phyloP scores from a whole-genome alignment of 106 monocot species.

The Posidonia australis region DNA sequence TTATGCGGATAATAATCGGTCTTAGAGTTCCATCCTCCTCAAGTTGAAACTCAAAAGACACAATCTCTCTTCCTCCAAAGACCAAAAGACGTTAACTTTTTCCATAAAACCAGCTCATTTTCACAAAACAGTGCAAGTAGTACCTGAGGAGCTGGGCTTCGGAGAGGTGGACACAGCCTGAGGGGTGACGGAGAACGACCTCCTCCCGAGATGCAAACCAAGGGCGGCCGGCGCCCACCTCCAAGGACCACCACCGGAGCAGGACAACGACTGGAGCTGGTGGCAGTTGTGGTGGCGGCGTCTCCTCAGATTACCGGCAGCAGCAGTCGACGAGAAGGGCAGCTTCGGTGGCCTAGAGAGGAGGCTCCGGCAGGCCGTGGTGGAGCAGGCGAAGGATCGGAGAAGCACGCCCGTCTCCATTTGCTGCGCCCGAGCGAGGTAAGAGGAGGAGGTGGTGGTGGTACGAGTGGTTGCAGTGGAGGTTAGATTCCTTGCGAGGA shows the following conservation, averaged over 20 bases:
- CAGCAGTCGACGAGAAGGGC: slow-evolving; percentile 8
- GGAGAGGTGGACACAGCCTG: slow-evolving; percentile 68
- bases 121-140: not conserved
- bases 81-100: not conserved
- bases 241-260: slow-evolving; percentile 12
- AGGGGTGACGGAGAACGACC: slow-evolving; percentile 37
- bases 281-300: not conserved
- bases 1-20: not conserved
- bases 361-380: slow-evolving; percentile 38
- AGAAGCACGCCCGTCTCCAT: slow-evolving; percentile 70
- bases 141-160: slow-evolving; percentile 26
- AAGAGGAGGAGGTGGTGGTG: not conserved
- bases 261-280: slow-evolving; percentile 18
- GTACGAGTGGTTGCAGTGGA: not conserved
- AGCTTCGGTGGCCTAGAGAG: not conserved
- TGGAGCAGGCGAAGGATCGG: slow-evolving; percentile 56
- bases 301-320: slow-evolving; percentile 1
- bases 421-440: not conserved
- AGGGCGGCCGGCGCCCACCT: slow-evolving; percentile 10
- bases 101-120: not conserved
- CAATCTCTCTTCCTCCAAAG: no score
- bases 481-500: slow-evolving; percentile 2
- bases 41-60: not conserved
- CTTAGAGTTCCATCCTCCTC: not conserved
- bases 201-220: slow-evolving; percentile 10